Conservation (phyloP, 768 basidiomycete species). For the Russula olivacea region DNA sequence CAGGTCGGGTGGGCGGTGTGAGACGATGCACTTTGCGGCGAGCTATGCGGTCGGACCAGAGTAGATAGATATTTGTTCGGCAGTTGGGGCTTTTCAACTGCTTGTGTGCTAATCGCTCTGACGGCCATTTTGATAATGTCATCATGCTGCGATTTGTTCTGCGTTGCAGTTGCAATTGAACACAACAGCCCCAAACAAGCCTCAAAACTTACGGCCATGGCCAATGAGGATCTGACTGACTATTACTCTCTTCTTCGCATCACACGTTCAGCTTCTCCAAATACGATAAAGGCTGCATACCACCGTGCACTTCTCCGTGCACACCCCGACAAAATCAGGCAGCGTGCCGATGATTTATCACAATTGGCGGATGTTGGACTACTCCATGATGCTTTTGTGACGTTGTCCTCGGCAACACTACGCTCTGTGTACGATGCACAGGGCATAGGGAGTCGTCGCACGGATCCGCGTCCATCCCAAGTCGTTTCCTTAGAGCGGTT, state of each 20-base stretch:
- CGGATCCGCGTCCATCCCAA: slow-evolving; percentile 63
- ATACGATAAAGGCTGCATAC: slow-evolving; percentile 65
- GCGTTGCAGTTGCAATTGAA: background rate
- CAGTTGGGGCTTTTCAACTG: background rate
- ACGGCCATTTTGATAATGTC: background rate
- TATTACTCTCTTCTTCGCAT: slow-evolving; percentile 59
- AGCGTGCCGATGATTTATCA: background rate
- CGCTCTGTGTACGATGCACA: slow-evolving; percentile 49
- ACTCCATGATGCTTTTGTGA: slow-evolving; percentile 62
- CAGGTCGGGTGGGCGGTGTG: slow-evolving; percentile 37
- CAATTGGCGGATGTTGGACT: slow-evolving; percentile 39
- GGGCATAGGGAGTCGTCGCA: slow-evolving; percentile 8
- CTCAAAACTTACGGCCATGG: background rate
- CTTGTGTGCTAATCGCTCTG: background rate
- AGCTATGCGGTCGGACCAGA: background rate
- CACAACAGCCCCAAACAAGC: background rate
- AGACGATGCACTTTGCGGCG: slow-evolving; percentile 23
- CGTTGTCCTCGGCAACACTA: slow-evolving; percentile 45
- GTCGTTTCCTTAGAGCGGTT: slow-evolving; percentile 77
- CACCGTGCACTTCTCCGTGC: slow-evolving; percentile 55
- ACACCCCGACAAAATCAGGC: slow-evolving; percentile 56
- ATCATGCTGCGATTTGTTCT: background rate
- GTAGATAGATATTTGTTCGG: background rate
- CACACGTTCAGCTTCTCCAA: slow-evolving; percentile 41
- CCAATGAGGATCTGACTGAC: slow-evolving; percentile 31